Evolutionary conservation across 2,329 filamentous ascomycete genomes (phyloP).

Genomic region (Nemania diffusa): DNA sequence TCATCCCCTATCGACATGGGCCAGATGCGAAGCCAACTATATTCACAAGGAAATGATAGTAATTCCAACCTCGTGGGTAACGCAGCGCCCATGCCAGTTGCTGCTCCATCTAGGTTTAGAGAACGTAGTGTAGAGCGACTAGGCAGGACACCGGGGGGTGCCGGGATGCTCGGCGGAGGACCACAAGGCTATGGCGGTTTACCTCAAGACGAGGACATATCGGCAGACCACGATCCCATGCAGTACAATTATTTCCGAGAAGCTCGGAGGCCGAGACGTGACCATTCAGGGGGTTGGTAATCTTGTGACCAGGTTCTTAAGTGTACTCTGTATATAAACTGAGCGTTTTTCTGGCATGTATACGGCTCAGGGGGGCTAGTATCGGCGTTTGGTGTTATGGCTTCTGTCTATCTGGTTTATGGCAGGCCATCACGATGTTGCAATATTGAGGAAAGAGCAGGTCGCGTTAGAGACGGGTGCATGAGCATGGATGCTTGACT

Average conservation of each 20-base stretch:
- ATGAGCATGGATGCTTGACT: slow-evolving; percentile 29
- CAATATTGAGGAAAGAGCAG: slow-evolving; percentile 17
- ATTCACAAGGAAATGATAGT: slow-evolving; percentile 63
- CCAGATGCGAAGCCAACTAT: slow-evolving; percentile 60
- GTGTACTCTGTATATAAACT: slow-evolving; percentile 36
- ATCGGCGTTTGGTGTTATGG: slow-evolving; percentile 35
- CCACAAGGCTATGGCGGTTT: slow-evolving; percentile 69
- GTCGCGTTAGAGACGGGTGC: slow-evolving; percentile 31
- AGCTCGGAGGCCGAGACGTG: slow-evolving; percentile 35
- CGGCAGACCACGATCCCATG: slow-evolving; percentile 55
- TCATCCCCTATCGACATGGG: slow-evolving; percentile 43
- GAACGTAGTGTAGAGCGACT: slow-evolving; percentile 50
- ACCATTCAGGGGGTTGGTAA: slow-evolving; percentile 34
- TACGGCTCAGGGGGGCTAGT: slow-evolving; percentile 4
- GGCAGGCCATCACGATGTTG: slow-evolving; percentile 27
- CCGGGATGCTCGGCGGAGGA: slow-evolving; percentile 67
- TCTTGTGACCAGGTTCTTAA: not conserved
- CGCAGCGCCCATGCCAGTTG: slow-evolving; percentile 63
- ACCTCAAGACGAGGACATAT: slow-evolving; percentile 62
- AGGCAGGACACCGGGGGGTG: slow-evolving; percentile 43
- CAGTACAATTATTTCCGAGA: slow-evolving; percentile 68
- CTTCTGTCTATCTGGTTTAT: slow-evolving; percentile 22
- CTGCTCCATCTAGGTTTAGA: slow-evolving; percentile 48
- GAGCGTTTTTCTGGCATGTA: slow-evolving; percentile 18
- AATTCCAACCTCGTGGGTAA: slow-evolving; percentile 62